Evolutionary conservation across 768 basidiomycete species (phyloP), one percentile per base, ranked within the genome.

Genomic region (Clitopilus hobsonii): DNA sequence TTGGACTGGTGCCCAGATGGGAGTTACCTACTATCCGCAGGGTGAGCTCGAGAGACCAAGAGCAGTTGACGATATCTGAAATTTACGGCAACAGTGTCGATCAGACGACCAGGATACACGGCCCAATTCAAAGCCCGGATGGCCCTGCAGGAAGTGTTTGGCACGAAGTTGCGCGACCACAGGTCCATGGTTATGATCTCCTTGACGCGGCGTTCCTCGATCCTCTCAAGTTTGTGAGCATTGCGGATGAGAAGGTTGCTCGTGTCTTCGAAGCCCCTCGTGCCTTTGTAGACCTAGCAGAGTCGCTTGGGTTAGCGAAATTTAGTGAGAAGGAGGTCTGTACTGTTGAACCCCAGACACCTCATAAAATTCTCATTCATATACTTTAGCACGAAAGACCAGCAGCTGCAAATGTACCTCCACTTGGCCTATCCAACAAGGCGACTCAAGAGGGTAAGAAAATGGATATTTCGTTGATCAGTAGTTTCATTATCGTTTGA

Each of bases 131-230:
- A 11, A 51, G 53, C 22, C 10, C 16, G 8, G 18, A 22, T 22
- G 47, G 58, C n/a, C 22, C 53, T 20, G 56, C 57, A 1, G 26
- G 53, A 8, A 47, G 58, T 28, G 56, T 59, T 7, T 96, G 94
- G 94, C 88, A 89, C 62, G 97, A 99, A 66, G 74, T 98, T 24
- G 83, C 82, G 24, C 85, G 97, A 3, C 97, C 97, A 18, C 97
- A 99, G 69, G 86, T 98, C 16, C 97, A 99, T 71, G 97, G 97
- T 6, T 98, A 98, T 68, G 94, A 98, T 64, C 73, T 98, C 30
- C 75, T 95, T 16, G 88, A 86, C 53, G 86, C 83, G 5, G 82
- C 81, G 2, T 95, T 93, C 67, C 77, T 96, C 47, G 78, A 81
- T 55, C 74, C 88, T 0, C 73, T 94, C 47, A 84, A 81, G 26